A percentile compares a stretch with the other conserved stretches of the same genome.
Conservation (phyloP, 371 early-diverging fungal genomes). For the Mortierella sp. region DNA sequence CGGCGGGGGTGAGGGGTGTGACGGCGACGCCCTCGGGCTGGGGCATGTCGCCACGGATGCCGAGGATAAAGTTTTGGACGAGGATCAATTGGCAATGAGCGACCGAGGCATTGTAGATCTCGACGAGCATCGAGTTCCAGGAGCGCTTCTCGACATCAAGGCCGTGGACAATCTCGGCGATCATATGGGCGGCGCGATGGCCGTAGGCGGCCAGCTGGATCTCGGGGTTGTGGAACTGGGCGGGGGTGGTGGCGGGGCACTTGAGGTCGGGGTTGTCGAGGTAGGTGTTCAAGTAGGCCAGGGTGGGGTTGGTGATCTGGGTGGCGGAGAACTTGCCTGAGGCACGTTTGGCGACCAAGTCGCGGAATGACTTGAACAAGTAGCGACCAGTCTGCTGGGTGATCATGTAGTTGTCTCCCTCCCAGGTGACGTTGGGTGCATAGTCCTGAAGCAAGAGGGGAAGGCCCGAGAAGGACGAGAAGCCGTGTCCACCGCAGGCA, state of each 20-base stretch:
- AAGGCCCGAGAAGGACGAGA: slow-evolving; percentile 83
- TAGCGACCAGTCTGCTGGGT: slow-evolving; percentile 87
- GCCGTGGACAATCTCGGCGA: slow-evolving; percentile 69
- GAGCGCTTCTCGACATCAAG: slow-evolving; percentile 73
- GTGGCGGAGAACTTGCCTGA: slow-evolving; percentile 66
- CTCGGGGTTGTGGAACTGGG: slow-evolving; percentile 71
- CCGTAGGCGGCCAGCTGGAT: slow-evolving; percentile 75
- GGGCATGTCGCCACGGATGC: slow-evolving; percentile 65
- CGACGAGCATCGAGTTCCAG: slow-evolving; percentile 81
- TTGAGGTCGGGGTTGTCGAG: slow-evolving; percentile 61
- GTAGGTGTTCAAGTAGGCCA: slow-evolving; percentile 69
- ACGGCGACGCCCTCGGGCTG: slow-evolving; percentile 70
- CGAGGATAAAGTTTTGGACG: slow-evolving; percentile 65
- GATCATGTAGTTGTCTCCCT: slow-evolving; percentile 88
- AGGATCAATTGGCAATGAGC: slow-evolving; percentile 76
- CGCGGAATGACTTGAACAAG: slow-evolving; percentile 68
- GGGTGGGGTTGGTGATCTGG: slow-evolving; percentile 64
- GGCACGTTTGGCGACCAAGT: slow-evolving; percentile 53
- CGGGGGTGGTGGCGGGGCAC: slow-evolving; percentile 56
- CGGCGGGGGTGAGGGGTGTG: slow-evolving; percentile 70
- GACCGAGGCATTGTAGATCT: slow-evolving; percentile 72
- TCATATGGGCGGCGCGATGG: slow-evolving; percentile 74
- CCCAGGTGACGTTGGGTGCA: slow-evolving; percentile 84
- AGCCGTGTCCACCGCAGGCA: slow-evolving; percentile 93
- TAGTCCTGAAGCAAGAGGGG: slow-evolving; percentile 79